Conservation (phyloP, 1,284 basidiomycete species). For the Papiliotrema laurentii region DNA sequence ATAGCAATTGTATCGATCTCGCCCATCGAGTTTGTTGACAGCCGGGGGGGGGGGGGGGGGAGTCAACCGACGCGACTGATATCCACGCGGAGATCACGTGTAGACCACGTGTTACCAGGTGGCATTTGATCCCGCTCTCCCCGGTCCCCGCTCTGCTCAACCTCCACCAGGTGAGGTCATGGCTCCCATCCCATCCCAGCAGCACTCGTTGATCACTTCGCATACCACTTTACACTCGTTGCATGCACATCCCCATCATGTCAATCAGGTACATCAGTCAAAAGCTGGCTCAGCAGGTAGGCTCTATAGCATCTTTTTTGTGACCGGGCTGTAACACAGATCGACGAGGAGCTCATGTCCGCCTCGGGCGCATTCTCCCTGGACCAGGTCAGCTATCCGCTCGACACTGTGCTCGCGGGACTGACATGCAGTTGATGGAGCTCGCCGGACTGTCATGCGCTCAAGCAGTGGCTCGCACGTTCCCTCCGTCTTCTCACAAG, state of each 20-base stretch:
- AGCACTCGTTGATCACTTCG: background rate
- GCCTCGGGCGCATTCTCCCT: constrained; percentile 78
- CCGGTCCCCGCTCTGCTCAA: too few relatives aligned
- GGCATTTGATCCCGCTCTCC: background rate
- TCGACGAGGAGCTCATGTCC: constrained; percentile 89
- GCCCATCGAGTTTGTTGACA: background rate
- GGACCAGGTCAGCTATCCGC: constrained; percentile 64
- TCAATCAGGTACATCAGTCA: constrained; percentile 69
- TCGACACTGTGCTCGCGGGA: background rate
- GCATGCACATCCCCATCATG: constrained; percentile 52
- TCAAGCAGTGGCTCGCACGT: constrained; percentile 74
- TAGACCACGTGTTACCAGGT: background rate
- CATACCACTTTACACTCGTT: background rate
- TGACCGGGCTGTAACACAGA: constrained; percentile 53
- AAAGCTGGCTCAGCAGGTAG: constrained; percentile 72
- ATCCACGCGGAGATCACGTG: too few relatives aligned
- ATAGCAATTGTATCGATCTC: background rate
- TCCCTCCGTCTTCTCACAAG: constrained; percentile 60
- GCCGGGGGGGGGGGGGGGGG: too few relatives aligned
- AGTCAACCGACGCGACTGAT: too few relatives aligned
- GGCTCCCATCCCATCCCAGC: background rate
- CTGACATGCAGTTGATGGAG: constrained; percentile 71
- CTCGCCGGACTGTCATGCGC: constrained; percentile 96
- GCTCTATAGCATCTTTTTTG: constrained; percentile 5
- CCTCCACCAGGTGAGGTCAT: background rate